A percentile compares a stretch with the other conserved stretches of the same genome.
These are phyloP conservation scores for Euphrasia confusa DNA, from an alignment of 257 asterid genomes.

Conservation along the genomic window DNA sequence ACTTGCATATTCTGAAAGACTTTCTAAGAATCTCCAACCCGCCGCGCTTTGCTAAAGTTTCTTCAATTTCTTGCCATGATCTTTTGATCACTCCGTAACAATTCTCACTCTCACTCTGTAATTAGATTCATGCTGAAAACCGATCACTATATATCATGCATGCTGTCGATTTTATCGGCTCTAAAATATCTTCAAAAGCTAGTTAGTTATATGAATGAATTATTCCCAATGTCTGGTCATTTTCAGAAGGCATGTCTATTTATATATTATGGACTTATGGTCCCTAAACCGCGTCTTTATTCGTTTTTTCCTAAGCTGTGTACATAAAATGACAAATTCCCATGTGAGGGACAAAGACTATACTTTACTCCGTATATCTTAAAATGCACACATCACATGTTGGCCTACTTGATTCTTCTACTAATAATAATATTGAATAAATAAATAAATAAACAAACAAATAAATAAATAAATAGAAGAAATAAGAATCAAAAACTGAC, in stretches of 20 bases:
- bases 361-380: not conserved
- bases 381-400: not conserved
- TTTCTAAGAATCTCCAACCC: constrained; percentile 61
- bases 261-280: not conserved
- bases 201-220: not conserved
- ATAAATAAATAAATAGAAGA: not conserved
- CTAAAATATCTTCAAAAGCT: not conserved
- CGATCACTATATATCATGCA: not conserved
- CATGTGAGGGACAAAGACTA: not conserved
- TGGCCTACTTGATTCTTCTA: not conserved
- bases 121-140: not conserved
- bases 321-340: not conserved
- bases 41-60: constrained; percentile 47
- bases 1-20: constrained; percentile 83
- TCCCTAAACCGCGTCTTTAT: not conserved
- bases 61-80: constrained; percentile 77
- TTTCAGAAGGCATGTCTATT: not conserved
- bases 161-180: not conserved
- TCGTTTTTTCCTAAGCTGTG: not conserved
- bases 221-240: not conserved
- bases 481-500: constrained; percentile 23
- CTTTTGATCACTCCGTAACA: constrained; percentile 72
- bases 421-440: not conserved
- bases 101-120: constrained; percentile 70
- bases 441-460: not conserved